Base-by-base conservation (phyloP, 2,329 filamentous ascomycete genomes). In the Aspergillus sp. region DNA sequence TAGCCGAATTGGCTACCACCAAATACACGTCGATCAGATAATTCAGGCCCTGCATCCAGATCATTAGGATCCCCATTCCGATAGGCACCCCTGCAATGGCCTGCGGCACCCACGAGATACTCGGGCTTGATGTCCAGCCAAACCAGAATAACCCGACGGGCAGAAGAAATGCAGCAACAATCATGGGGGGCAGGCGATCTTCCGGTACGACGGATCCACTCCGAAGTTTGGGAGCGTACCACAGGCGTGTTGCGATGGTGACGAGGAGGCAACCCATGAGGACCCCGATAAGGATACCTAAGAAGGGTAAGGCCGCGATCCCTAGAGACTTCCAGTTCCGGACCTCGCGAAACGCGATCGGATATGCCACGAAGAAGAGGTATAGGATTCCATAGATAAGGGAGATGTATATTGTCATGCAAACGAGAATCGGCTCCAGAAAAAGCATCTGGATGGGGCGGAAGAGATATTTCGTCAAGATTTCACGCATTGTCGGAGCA, bases 111-210 rank as follows among this genome's bases (percentile, higher is more conserved):
- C 45, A 49, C 16, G 36, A 14, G n/a, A 47, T 44, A 44, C 36
- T 1, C 11, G 46, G 45, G 4, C 11, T 22, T 2, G 36, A 41
- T 4, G 49, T 51, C 52, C 52, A 52, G 7, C 22, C 52, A 30
- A 54, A 54, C 52, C 52, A 51, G 33, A 54, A 54, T 7, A 54
- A 41, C 9, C 49, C 32, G 13, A 40, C 26, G 3, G 49, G 49
- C 40, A 54, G 50, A 3, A 42, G 33, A 16, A 44, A 36, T 2
- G 45, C 19, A 6, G 19, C 30, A n/a, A 35, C 13, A 11, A 54
- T 46, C n/a, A 49, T 40, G 14, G 33, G 45, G 3, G 24, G 19
- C 11, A 53, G 43, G 11, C 47, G 51, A 6, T 40, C 36, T 22
- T 53, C 47, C 9, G 51, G 51, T 9, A 14, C 8, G 30, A 49